phyloP scores from a whole-genome alignment of 805 yeast genomes.

The Metschnikowia hibisci region DNA sequence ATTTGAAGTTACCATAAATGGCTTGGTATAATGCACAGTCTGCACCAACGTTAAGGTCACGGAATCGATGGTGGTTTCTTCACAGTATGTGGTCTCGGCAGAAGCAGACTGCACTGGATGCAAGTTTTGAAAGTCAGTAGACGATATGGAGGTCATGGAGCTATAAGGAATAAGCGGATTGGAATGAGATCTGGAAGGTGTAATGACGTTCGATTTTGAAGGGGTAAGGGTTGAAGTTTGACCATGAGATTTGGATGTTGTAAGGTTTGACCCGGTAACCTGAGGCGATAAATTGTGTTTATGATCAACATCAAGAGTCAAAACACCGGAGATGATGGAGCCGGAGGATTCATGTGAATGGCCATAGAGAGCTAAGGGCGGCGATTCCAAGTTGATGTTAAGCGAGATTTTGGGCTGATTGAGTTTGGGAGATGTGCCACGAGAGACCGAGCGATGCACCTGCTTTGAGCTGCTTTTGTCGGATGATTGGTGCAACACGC shows the following conservation, averaged over 20 bases:
- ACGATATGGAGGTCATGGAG: constrained; percentile 3
- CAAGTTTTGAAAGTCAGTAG: neutral
- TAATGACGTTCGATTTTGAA: neutral
- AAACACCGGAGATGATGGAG: constrained; percentile 75
- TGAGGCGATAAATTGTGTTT: neutral
- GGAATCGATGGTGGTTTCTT: constrained; percentile 32
- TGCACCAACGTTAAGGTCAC: constrained; percentile 73
- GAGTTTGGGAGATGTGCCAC: neutral
- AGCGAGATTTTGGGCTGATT: constrained; percentile 38
- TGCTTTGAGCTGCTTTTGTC: constrained; percentile 13
- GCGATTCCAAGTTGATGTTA: constrained; percentile 72
- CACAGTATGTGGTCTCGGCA: neutral
- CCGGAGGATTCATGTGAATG: constrained; percentile 76
- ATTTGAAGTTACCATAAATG: constrained; percentile 55
- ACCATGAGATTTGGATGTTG: neutral
- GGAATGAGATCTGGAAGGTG: neutral
- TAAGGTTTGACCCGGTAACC: neutral
- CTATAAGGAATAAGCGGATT: constrained; percentile 5
- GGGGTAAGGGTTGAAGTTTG: neutral
- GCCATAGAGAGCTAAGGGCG: constrained; percentile 87
- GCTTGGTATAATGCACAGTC: constrained; percentile 59
- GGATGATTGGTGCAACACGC: constrained; percentile 19
- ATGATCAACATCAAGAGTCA: constrained; percentile 42
- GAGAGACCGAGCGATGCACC: neutral
- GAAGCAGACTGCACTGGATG: constrained; percentile 3